Evolutionary conservation across 164 flowering plant genomes (phyloP).

Genomic region (Annona cherimola): DNA sequence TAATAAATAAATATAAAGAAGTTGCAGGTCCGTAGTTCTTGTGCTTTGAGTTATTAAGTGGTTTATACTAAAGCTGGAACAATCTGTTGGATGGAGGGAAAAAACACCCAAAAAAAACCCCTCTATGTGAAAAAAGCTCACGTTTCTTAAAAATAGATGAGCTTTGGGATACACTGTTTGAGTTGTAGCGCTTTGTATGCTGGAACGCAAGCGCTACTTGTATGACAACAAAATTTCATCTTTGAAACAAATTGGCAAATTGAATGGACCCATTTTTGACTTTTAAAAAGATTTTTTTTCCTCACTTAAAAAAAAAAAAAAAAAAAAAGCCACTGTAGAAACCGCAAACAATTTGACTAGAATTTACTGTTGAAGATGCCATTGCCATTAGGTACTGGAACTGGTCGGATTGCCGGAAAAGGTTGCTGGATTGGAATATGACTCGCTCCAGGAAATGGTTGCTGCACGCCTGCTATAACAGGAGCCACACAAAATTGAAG

Average conservation of each 20-base stretch:
- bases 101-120: no score
- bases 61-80: no score
- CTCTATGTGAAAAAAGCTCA: neutral
- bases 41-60: no score
- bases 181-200: neutral
- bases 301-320: neutral
- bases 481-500: constrained; percentile 41
- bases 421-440: constrained; percentile 51
- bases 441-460: constrained; percentile 36
- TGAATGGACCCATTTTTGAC: neutral
- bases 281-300: neutral
- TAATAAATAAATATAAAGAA: no score
- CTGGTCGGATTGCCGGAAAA: constrained; percentile 37
- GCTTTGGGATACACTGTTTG: neutral
- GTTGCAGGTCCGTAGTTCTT: no score
- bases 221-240: neutral
- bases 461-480: constrained; percentile 34
- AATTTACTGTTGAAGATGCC: constrained; percentile 40
- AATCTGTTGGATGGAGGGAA: no score
- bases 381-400: constrained; percentile 36
- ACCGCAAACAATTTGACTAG: constrained; percentile 17
- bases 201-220: neutral
- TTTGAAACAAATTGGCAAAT: neutral
- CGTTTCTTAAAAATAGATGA: neutral
- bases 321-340: neutral